Conservation (phyloP, 768 basidiomycete genomes). For the Tulasnella calospora region DNA sequence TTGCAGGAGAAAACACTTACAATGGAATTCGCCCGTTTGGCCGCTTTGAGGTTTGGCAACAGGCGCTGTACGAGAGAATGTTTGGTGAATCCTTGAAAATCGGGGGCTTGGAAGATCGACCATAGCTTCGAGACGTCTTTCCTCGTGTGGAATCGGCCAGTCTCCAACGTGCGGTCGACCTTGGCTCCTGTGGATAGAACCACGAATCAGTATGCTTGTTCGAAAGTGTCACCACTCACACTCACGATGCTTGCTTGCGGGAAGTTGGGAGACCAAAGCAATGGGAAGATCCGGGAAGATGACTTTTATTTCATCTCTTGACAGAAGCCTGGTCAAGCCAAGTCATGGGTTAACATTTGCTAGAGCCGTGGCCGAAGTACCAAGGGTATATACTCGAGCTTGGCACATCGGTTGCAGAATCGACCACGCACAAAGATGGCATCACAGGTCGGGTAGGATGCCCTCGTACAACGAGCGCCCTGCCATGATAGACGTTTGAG, state of each 20-base stretch:
- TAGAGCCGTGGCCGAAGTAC: background rate
- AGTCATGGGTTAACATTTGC: background rate
- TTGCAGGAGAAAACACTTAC: background rate
- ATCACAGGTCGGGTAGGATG: background rate
- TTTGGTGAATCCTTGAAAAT: background rate
- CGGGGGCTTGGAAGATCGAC: background rate
- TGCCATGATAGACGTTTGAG: background rate
- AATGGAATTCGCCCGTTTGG: background rate
- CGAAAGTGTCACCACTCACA: background rate
- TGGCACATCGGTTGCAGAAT: background rate
- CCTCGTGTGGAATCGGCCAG: background rate
- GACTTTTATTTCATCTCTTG: background rate
- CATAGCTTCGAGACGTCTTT: background rate
- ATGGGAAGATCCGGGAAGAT: background rate
- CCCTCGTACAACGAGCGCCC: background rate
- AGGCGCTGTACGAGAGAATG: background rate
- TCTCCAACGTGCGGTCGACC: background rate
- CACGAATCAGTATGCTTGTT: background rate
- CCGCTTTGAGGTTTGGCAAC: background rate
- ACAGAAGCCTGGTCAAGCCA: background rate
- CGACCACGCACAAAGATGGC: background rate
- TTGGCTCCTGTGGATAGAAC: background rate
- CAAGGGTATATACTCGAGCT: background rate
- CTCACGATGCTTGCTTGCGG: background rate
- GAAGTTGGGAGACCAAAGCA: background rate